Percentiles rank a stretch among this genome's conserved stretches.
Conservation (phyloP, 768 basidiomycete genomes). For the Collybia mongolica region DNA sequence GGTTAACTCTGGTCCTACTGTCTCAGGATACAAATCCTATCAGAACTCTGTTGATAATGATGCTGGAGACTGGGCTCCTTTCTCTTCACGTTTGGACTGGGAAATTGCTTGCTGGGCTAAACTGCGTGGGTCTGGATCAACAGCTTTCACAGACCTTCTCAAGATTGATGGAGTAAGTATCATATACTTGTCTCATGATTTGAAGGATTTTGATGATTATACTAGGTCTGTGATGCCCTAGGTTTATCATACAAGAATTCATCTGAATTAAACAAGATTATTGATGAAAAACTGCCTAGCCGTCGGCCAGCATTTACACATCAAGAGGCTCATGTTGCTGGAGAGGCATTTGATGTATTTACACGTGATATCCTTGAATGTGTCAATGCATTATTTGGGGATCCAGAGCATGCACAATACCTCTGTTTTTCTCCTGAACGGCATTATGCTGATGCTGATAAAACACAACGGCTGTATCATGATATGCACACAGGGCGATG, state of each 20-base stretch:
- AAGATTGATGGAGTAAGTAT: slow-evolving; percentile 36
- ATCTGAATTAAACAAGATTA: slow-evolving; percentile 24
- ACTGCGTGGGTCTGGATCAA: slow-evolving; percentile 29
- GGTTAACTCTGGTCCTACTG: too few species aligned
- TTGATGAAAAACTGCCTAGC: slow-evolving; percentile 21
- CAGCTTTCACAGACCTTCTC: slow-evolving; percentile 35
- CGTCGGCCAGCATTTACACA: slow-evolving; percentile 28
- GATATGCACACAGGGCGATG: slow-evolving; percentile 49
- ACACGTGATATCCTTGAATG: slow-evolving; percentile 34
- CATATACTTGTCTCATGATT: background rate
- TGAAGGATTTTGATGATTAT: too few species aligned
- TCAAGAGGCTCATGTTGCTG: too few species aligned
- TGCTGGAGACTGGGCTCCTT: too few species aligned
- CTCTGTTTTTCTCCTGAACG: slow-evolving; percentile 32
- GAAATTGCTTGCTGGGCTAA: slow-evolving; percentile 40
- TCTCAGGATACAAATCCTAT: too few species aligned
- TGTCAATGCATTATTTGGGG: slow-evolving; percentile 27
- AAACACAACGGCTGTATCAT: slow-evolving; percentile 27
- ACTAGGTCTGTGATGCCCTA: background rate
- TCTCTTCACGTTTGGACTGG: too few species aligned
- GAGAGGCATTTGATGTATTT: slow-evolving; percentile 28
- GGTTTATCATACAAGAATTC: slow-evolving; percentile 22
- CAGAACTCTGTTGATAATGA: too few species aligned
- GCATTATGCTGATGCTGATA: slow-evolving; percentile 30
- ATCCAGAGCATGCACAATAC: slow-evolving; percentile 27